Base-by-base conservation (phyloP, 805 yeast genomes). In the Candida ortonii region DNA sequence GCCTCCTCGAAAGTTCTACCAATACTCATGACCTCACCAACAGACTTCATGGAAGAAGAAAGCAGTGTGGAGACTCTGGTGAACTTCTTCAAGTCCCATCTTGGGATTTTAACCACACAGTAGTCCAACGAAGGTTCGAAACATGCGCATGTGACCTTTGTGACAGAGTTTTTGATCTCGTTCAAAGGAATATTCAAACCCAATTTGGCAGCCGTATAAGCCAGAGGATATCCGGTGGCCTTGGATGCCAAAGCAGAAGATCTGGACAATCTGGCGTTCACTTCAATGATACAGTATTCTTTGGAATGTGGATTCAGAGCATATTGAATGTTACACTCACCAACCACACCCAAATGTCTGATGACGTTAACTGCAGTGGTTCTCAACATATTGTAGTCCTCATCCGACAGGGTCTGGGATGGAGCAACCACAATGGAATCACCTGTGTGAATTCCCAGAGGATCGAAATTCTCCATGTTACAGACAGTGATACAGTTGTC, bases 361-460 rank as follows among this genome's bases (percentile, higher is more conserved):
- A 90, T 93, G 45, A 90, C 95, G 47, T 90, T 93, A 50, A 93
- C 93, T 29, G 98, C 98, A 28, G 98, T 87, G 33, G 97, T 84
- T 70, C 98, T 80, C 59, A 90, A 74, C 97, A 93, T 93, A 68
- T 90, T 86, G 70, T 89, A 90, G 57, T 90, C 98, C 61, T 86
- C 96, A 60, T 90, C 97, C 13, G 96, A 84, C 46, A 90, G 70
- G 26, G 98, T 90, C 70, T 90, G 98, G 27, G 97, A 89, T 32
- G 98, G 98, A 35, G 98, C 98, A 56, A 90, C 96, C 38, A 90
- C 98, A 56, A 90, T 93, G 36, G 97, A 93, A 64, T 90, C 98
- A 74, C 98, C 98, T 41, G 98, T 90, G 61, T 90, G 98, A 55
- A 90, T 89, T 61, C 98, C 98, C 52, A 90, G 75, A 29, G 98